These are phyloP conservation scores for Diaporthe amygdali DNA, from an alignment of 2,329 filamentous ascomycete species.

Conservation along the genomic window DNA sequence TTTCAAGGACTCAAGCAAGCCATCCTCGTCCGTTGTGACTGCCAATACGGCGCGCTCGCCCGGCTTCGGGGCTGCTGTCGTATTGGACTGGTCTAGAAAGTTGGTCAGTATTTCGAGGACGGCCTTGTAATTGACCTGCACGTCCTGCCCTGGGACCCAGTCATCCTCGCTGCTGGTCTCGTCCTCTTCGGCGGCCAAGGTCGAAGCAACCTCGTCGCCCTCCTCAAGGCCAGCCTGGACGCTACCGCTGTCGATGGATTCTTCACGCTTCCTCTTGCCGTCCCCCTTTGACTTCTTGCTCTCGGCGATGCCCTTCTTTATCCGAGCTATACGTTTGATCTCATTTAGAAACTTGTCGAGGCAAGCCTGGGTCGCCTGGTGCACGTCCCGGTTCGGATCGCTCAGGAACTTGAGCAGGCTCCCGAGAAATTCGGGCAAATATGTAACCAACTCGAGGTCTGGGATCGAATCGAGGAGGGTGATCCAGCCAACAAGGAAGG, in stretches of 20 bases:
- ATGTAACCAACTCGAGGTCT: conserved; percentile 91
- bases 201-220: conserved; percentile 64
- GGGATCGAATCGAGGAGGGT: conserved; percentile 94
- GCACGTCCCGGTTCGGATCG: conserved; percentile 91
- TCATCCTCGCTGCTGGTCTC: conserved; percentile 79
- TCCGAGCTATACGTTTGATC: conserved; percentile 90
- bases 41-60: conserved; percentile 13
- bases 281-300: conserved; percentile 76
- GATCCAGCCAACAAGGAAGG: conserved; percentile 96
- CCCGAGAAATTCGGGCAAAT: conserved; percentile 87
- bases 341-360: conserved; percentile 90
- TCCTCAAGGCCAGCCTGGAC: conserved; percentile 62
- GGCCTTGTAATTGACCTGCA: conserved; percentile 89
- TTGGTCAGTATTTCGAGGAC: conserved; percentile 91
- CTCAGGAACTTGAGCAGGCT: conserved; percentile 91
- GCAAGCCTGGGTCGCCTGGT: conserved; percentile 86
- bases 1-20: conserved; percentile 85
- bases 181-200: conserved; percentile 61
- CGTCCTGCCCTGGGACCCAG: conserved; percentile 97
- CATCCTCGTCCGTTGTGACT: conserved; percentile 75
- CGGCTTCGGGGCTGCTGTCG: conserved; percentile 2
- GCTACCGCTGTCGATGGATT: conserved; percentile 72
- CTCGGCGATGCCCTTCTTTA: conserved; percentile 91
- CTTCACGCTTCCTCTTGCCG: conserved; percentile 71
- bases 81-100: conserved; percentile 67